Conservation (phyloP, 129 eudicot genomes). For the Silybum marianum region DNA sequence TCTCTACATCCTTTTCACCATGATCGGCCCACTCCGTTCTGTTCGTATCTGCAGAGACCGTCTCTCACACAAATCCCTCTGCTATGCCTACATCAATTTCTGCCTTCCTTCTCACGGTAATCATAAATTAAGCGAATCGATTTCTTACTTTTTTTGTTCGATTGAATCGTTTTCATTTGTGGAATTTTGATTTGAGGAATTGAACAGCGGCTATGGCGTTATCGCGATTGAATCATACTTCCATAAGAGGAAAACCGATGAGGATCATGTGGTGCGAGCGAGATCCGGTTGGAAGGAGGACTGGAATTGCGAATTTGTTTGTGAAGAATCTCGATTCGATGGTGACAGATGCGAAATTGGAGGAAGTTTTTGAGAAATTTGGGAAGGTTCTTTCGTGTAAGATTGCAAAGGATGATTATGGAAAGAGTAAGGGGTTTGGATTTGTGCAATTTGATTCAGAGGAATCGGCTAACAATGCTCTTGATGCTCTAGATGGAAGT, state of each 20-base stretch:
- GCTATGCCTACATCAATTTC: constrained; percentile 55
- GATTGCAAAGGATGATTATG: constrained; percentile 45
- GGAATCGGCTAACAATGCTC: constrained; percentile 48
- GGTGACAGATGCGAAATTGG: constrained; percentile 39
- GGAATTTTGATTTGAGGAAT: not conserved
- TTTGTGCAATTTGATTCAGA: constrained; percentile 53
- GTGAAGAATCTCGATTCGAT: constrained; percentile 53
- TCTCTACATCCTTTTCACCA: constrained; percentile 26
- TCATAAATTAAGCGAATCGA: not conserved
- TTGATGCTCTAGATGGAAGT: constrained; percentile 41
- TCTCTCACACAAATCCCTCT: constrained; percentile 37
- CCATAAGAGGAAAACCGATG: constrained; percentile 50
- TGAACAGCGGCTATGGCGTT: constrained; percentile 48
- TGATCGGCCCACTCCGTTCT: constrained; percentile 37
- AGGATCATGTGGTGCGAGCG: constrained; percentile 60
- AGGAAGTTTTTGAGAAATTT: constrained; percentile 43
- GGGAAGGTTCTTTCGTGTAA: constrained; percentile 57
- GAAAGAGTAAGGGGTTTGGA: constrained; percentile 61
- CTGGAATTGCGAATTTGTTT: constrained; percentile 47
- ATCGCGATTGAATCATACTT: constrained; percentile 36
- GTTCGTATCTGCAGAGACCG: constrained; percentile 57
- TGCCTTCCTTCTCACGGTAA: constrained; percentile 43
- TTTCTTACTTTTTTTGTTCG: too few species aligned
- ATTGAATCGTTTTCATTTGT: not conserved
- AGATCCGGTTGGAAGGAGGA: constrained; percentile 44